phyloP scores from a whole-genome alignment of 2,329 filamentous ascomycete genomes.

The Sporothrix brunneoviolacea region DNA sequence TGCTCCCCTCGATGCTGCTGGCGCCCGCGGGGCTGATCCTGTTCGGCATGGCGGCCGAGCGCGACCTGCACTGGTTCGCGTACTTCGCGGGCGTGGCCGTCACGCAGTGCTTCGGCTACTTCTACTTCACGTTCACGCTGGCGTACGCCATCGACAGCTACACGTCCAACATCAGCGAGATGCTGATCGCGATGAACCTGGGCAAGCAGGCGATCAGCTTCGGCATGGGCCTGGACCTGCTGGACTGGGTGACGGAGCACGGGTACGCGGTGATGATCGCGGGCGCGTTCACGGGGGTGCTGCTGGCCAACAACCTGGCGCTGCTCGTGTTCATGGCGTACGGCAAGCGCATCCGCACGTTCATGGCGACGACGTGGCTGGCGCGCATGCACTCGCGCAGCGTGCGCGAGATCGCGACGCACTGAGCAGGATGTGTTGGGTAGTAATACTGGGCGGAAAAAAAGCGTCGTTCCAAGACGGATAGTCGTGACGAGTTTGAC shows the following conservation, averaged over 20 bases:
- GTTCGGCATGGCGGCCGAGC: slow-evolving; percentile 33
- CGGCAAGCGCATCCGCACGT: slow-evolving; percentile 42
- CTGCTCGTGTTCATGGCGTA: slow-evolving; percentile 44
- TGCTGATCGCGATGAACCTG: slow-evolving; percentile 55
- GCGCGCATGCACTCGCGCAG: slow-evolving; percentile 36
- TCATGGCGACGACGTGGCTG: slow-evolving; percentile 40
- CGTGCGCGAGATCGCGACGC: too few species aligned
- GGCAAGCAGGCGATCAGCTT: slow-evolving; percentile 51
- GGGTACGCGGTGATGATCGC: slow-evolving; percentile 46
- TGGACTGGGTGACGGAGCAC: slow-evolving; percentile 43
- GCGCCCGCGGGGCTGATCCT: slow-evolving; percentile 37
- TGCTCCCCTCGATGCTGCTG: slow-evolving; percentile 32
- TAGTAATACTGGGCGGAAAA: too few species aligned
- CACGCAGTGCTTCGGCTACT: slow-evolving; percentile 43
- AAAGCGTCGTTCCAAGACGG: too few species aligned
- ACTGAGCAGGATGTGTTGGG: too few species aligned
- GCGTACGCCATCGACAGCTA: slow-evolving; percentile 57
- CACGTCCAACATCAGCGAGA: slow-evolving; percentile 52
- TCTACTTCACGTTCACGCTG: slow-evolving; percentile 51
- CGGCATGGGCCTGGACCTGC: slow-evolving; percentile 42
- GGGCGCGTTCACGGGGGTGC: slow-evolving; percentile 41
- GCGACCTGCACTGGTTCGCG: slow-evolving; percentile 36
- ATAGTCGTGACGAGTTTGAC: too few species aligned
- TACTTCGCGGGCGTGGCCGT: slow-evolving; percentile 46
- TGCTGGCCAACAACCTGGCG: slow-evolving; percentile 42